Percentiles rank a stretch among this genome's conserved stretches.
These are phyloP conservation scores for Jacaranda mimosifolia DNA, from an alignment of 257 asterid species.

Conservation along the genomic window DNA sequence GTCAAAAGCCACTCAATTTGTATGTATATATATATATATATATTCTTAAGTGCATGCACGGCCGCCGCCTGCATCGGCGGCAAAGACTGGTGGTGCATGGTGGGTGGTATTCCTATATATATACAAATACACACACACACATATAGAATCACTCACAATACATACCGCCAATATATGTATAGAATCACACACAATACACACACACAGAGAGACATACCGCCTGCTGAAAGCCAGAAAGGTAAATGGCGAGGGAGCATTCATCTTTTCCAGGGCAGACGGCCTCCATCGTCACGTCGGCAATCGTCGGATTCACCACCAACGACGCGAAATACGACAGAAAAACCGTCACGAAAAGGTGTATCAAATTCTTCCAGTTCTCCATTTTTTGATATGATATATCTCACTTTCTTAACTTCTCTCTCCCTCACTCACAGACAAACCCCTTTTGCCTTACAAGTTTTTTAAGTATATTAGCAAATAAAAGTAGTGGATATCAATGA, in stretches of 20 bases:
- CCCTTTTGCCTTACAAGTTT: background rate
- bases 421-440: background rate
- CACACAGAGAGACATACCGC: constrained; percentile 53
- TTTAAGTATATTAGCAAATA: background rate
- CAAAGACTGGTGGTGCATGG: background rate
- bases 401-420: background rate
- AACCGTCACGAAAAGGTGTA: constrained; percentile 54
- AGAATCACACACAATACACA: background rate
- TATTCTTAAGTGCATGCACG: constrained; percentile 20
- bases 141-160: background rate
- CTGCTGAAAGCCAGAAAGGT: constrained; percentile 64
- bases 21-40: background rate
- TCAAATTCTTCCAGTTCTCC: constrained; percentile 57
- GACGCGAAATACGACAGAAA: constrained; percentile 53
- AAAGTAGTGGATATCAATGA: constrained; percentile 13
- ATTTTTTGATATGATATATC: constrained; percentile 17
- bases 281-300: constrained; percentile 58
- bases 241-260: constrained; percentile 69
- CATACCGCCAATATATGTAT: constrained; percentile 44
- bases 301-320: constrained; percentile 57
- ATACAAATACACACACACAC: background rate
- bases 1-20: background rate
- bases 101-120: background rate
- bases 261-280: constrained; percentile 67
- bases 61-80: constrained; percentile 27